A percentile compares a stretch with the other conserved stretches of the same genome.
Evolutionary conservation across 139 green algal species (phyloP).

Genomic region (Tetratostichococcus sp.): DNA sequence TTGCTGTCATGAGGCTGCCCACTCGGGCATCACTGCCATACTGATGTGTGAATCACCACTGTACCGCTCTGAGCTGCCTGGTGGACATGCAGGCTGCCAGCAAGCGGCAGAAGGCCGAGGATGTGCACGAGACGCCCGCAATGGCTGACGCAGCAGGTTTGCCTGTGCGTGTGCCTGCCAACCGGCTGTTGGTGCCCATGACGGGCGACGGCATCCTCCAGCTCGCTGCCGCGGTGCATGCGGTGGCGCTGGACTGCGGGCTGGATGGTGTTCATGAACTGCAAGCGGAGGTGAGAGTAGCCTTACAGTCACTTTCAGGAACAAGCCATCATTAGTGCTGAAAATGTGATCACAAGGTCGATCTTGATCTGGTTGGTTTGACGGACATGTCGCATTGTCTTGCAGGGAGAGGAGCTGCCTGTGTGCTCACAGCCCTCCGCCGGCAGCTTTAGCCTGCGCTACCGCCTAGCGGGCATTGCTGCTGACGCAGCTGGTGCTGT

Average conservation of each 20-base stretch:
- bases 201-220: not conserved
- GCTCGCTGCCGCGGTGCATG: not conserved
- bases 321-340: no score
- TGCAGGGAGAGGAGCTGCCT: not conserved
- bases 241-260: not conserved
- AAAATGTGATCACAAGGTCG: no score
- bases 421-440: not conserved
- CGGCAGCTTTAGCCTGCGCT: not conserved
- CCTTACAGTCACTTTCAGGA: no score
- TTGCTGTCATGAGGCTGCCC: no score
- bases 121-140: not conserved
- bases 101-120: not conserved
- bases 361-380: no score
- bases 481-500: not conserved
- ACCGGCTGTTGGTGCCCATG: not conserved
- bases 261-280: not conserved
- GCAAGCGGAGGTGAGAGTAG: no score
- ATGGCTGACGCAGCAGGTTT: no score
- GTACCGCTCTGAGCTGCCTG: no score
- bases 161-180: not conserved
- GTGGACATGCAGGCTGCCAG: no score
- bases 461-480: not conserved
- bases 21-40: no score
- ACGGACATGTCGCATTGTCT: not conserved
- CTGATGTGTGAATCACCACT: no score